Conservation (phyloP, 139 green algal genomes). For the Yamagishiella unicocca region DNA sequence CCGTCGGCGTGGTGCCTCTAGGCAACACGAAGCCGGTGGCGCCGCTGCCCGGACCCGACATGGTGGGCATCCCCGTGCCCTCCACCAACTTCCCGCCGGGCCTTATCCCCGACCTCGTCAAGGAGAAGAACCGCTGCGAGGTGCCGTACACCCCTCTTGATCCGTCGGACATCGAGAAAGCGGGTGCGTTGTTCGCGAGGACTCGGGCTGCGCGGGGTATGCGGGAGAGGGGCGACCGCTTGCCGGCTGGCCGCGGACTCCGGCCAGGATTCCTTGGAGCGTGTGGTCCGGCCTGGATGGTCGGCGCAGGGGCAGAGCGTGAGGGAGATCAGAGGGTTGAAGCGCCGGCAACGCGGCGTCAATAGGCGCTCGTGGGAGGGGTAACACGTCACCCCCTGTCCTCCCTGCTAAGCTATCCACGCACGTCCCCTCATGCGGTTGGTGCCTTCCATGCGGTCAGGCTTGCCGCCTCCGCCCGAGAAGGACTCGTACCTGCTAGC, state of each 20-base stretch:
- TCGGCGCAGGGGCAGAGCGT: no score
- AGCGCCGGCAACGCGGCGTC: no score
- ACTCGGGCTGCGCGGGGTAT: no score
- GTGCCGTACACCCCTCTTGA: slow-evolving; percentile 78
- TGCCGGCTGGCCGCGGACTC: no score
- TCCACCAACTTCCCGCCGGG: slow-evolving; percentile 85
- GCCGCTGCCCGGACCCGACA: slow-evolving; percentile 26
- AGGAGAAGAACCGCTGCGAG: slow-evolving; percentile 70
- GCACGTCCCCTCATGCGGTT: neutral
- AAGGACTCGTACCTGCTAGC: slow-evolving; percentile 82
- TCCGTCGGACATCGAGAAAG: slow-evolving; percentile 62
- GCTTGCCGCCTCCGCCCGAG: slow-evolving; percentile 67
- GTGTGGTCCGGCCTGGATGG: no score
- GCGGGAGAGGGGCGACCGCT: no score
- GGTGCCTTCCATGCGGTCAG: neutral
- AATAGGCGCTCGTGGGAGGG: no score
- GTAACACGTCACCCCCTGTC: no score
- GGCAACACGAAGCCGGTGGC: slow-evolving; percentile 26
- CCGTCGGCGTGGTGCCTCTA: slow-evolving; percentile 28
- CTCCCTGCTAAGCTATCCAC: no score
- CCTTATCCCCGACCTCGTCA: slow-evolving; percentile 79
- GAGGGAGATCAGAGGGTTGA: no score
- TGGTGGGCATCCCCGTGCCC: slow-evolving; percentile 54
- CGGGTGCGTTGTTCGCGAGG: slow-evolving; percentile 54
- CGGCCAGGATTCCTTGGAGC: no score